Conservation (phyloP, 2,329 filamentous ascomycete species). For the Aspergillus sp. region DNA sequence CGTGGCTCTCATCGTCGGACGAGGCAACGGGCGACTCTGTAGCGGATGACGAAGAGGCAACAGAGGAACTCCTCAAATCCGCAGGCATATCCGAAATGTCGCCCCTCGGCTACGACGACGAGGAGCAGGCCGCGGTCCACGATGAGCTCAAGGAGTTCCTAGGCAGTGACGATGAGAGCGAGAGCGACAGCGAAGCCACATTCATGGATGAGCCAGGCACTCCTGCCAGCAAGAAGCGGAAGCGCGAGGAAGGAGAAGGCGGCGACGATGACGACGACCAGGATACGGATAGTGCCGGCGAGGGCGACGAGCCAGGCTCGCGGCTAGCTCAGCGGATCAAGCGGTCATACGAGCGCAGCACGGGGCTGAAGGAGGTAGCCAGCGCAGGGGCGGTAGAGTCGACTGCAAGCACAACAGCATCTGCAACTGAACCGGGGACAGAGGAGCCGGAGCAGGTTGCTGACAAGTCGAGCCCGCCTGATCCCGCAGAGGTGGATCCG, state of each 20-base stretch:
- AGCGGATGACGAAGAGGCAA: slow-evolving; percentile 45
- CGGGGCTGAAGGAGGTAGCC: slow-evolving; percentile 40
- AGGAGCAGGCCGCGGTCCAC: slow-evolving; percentile 66
- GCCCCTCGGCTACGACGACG: slow-evolving; percentile 58
- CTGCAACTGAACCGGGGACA: slow-evolving; percentile 18
- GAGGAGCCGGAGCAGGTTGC: slow-evolving; percentile 30
- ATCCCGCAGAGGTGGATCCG: slow-evolving; percentile 22
- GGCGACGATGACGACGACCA: slow-evolving; percentile 35
- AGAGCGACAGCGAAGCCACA: slow-evolving; percentile 51
- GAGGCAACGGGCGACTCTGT: slow-evolving; percentile 52
- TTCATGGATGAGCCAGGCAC: slow-evolving; percentile 21
- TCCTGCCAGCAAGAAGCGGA: slow-evolving; percentile 37
- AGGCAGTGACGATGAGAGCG: slow-evolving; percentile 50
- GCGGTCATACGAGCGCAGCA: slow-evolving; percentile 44
- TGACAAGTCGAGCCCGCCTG: no score
- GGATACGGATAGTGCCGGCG: slow-evolving; percentile 32
- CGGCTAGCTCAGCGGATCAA: slow-evolving; percentile 44
- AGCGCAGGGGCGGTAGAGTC: slow-evolving; percentile 23
- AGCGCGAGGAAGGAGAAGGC: slow-evolving; percentile 32
- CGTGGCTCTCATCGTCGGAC: slow-evolving; percentile 48
- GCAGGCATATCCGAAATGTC: slow-evolving; percentile 52
- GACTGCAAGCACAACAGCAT: slow-evolving; percentile 16
- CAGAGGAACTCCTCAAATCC: slow-evolving; percentile 51
- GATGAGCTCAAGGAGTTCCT: slow-evolving; percentile 77
- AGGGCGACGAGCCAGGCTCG: slow-evolving; percentile 41